Conservation (phyloP, 2,329 filamentous ascomycete species). For the Colletotrichum filicis region DNA sequence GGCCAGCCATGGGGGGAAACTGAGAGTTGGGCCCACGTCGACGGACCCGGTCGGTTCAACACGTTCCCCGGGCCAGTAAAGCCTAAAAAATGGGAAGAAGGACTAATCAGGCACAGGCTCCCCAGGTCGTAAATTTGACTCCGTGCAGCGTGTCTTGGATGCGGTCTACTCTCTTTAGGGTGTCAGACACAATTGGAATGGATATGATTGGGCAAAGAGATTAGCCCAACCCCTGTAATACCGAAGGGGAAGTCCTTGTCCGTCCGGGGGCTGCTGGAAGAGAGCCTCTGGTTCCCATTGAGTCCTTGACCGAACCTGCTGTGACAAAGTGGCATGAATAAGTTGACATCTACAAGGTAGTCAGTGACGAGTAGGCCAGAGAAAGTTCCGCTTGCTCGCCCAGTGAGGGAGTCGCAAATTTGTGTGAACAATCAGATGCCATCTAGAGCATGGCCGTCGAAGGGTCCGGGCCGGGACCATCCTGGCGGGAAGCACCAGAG, state of each 20-base stretch:
- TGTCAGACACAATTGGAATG: slow-evolving; percentile 14
- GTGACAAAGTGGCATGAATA: background rate
- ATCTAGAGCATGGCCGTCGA: background rate
- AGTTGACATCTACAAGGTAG: too few species aligned
- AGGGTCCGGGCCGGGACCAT: slow-evolving; percentile 14
- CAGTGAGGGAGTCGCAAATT: background rate
- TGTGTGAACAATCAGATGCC: background rate
- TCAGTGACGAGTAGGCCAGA: background rate
- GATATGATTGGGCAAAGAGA: slow-evolving; percentile 17
- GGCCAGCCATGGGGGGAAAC: background rate
- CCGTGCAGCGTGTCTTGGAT: slow-evolving; percentile 21
- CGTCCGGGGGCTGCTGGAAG: background rate
- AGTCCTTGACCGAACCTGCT: slow-evolving; percentile 5
- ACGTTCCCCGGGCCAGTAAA: slow-evolving; percentile 28
- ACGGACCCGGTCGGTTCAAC: slow-evolving; percentile 32
- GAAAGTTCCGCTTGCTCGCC: background rate
- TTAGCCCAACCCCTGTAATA: background rate
- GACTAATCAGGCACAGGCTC: slow-evolving; percentile 17
- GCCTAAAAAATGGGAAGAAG: slow-evolving; percentile 29
- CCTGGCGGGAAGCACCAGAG: slow-evolving; percentile 4
- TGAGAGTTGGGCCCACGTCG: slow-evolving; percentile 19
- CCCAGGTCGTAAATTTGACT: slow-evolving; percentile 20
- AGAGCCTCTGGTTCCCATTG: background rate
- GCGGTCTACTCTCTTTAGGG: slow-evolving; percentile 9
- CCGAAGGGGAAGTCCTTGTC: slow-evolving; percentile 4